phyloP scores from a whole-genome alignment of 768 basidiomycete species.

The Zangia roseola region DNA sequence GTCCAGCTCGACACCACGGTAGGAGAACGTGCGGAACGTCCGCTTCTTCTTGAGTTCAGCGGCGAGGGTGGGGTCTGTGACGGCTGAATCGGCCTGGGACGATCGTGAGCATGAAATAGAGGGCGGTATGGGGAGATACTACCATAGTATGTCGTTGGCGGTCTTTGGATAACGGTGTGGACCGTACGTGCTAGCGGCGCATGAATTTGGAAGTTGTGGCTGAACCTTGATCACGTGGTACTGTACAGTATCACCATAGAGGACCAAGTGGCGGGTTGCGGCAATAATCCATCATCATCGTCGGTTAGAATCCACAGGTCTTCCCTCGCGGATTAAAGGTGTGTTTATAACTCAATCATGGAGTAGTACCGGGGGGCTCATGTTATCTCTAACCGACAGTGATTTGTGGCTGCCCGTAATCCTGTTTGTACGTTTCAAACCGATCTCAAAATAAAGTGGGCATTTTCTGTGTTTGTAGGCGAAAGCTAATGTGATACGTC shows the following conservation, averaged over 20 bases:
- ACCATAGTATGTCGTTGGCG: slow-evolving; percentile 36
- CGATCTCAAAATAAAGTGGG: slow-evolving; percentile 44
- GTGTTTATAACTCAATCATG: too few species aligned
- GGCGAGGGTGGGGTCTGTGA: slow-evolving; percentile 91
- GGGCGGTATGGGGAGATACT: background rate
- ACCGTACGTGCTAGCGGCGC: slow-evolving; percentile 19
- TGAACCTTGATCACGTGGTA: slow-evolving; percentile 45
- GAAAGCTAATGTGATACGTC: background rate
- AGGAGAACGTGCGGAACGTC: slow-evolving; percentile 98
- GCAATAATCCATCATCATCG: slow-evolving; percentile 35
- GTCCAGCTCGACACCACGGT: slow-evolving; percentile 97
- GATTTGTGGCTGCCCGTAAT: slow-evolving; percentile 90
- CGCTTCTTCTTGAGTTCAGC: slow-evolving; percentile 98
- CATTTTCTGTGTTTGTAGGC: slow-evolving; percentile 1
- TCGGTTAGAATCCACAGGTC: slow-evolving; percentile 94
- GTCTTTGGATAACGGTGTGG: slow-evolving; percentile 24
- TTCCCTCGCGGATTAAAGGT: slow-evolving; percentile 89
- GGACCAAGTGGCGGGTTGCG: too few species aligned
- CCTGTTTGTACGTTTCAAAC: slow-evolving; percentile 31
- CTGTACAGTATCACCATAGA: slow-evolving; percentile 56
- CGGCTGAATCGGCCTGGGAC: slow-evolving; percentile 68
- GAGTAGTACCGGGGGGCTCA: slow-evolving; percentile 9
- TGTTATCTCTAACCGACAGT: slow-evolving; percentile 38
- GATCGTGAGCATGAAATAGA: background rate
- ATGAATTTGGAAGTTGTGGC: slow-evolving; percentile 41